Conservation (phyloP, 2,329 filamentous ascomycete genomes). For the Shiraia sp. region DNA sequence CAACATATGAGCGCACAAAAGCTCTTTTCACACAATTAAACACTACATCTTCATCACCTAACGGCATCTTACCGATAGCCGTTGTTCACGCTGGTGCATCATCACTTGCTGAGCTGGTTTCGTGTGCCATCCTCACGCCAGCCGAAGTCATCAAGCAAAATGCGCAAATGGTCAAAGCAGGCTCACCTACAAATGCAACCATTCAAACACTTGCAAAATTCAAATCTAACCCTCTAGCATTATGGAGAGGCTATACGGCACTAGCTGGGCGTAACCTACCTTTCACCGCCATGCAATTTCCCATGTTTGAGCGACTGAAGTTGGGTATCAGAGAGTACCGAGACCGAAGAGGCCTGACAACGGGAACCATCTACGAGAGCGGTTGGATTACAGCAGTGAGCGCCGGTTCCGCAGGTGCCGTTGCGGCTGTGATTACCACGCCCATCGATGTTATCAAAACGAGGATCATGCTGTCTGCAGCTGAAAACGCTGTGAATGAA, state of each 20-base stretch:
- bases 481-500: constrained; percentile 20
- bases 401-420: constrained; percentile 72
- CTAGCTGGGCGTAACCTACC: constrained; percentile 82
- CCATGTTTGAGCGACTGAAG: constrained; percentile 77
- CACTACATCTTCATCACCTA: constrained; percentile 35
- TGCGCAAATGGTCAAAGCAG: constrained; percentile 72
- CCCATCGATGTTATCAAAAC: constrained; percentile 91
- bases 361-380: constrained; percentile 62
- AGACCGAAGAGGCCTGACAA: constrained; percentile 41
- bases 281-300: constrained; percentile 87
- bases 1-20: constrained; percentile 82
- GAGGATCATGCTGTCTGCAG: constrained; percentile 74
- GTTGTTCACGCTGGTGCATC: constrained; percentile 75
- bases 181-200: constrained; percentile 52
- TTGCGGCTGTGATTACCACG: constrained; percentile 82
- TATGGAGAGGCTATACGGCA: constrained; percentile 75
- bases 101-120: constrained; percentile 77
- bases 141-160: constrained; percentile 94
- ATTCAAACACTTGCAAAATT: constrained; percentile 62
- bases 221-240: constrained; percentile 57
- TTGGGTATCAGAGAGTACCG: constrained; percentile 54
- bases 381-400: constrained; percentile 72
- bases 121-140: constrained; percentile 83
- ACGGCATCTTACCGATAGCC: constrained; percentile 63
- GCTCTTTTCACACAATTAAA: constrained; percentile 58